A percentile compares a stretch with the other conserved stretches of the same genome.
These are phyloP conservation scores for Boletales sp. DNA, from an alignment of 768 basidiomycete genomes.

Conservation along the genomic window DNA sequence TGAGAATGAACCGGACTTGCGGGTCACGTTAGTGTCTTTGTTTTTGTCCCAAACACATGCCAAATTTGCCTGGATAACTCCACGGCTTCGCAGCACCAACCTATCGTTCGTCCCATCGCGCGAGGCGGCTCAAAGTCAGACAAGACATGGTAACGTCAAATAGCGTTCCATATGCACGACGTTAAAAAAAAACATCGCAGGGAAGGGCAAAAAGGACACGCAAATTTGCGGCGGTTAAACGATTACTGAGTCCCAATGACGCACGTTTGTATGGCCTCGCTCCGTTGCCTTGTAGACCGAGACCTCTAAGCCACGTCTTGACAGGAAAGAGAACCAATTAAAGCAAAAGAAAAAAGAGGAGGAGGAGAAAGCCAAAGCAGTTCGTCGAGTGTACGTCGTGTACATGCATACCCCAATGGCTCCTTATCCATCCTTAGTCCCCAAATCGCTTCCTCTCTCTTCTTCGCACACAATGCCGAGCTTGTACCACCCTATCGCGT, in stretches of 20 bases:
- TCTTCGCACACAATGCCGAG: conserved; percentile 92
- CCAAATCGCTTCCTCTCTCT: conserved; percentile 86
- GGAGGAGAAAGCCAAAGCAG: conserved; percentile 72
- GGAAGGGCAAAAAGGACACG: conserved; percentile 90
- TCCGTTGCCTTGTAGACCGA: neutral
- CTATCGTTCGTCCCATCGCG: too few species aligned
- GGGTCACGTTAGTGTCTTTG: too few species aligned
- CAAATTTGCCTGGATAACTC: too few species aligned
- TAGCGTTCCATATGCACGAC: neutral
- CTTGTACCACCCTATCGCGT: conserved; percentile 97
- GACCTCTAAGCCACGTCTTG: conserved; percentile 5
- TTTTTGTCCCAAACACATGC: too few species aligned
- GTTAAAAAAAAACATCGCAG: conserved; percentile 36
- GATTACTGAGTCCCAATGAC: conserved; percentile 91
- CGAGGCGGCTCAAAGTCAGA: neutral
- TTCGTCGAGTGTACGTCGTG: conserved; percentile 69
- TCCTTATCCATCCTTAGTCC: conserved; percentile 44
- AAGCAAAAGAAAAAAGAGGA: conserved; percentile 87
- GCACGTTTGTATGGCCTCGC: conserved; percentile 71
- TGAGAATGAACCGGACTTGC: too few species aligned
- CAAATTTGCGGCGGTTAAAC: conserved; percentile 93
- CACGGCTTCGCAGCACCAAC: too few species aligned
- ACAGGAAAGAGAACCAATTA: conserved; percentile 88
- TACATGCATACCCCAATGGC: neutral
- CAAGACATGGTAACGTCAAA: neutral